phyloP scores from a whole-genome alignment of 345 rosid species.

The Heritiera fomes region DNA sequence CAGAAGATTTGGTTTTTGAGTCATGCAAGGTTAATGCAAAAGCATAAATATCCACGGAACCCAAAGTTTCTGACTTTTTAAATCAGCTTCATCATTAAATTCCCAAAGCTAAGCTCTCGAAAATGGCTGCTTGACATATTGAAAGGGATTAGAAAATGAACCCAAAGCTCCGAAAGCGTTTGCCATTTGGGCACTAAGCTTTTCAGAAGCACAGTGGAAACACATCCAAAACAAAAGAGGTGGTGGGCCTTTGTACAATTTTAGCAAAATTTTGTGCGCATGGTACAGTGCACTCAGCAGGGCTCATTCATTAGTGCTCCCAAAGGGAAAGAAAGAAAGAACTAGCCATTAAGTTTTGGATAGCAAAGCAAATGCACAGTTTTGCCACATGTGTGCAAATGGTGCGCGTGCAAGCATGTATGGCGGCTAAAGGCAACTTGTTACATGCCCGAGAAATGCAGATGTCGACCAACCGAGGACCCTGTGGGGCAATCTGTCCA shows the following conservation, averaged over 20 bases:
- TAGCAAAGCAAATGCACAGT: not conserved
- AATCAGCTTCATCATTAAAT: not conserved
- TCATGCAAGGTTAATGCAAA: not conserved
- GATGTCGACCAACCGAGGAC: constrained; percentile 32
- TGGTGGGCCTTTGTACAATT: constrained; percentile 44
- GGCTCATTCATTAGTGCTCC: constrained; percentile 33
- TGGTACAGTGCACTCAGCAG: constrained; percentile 80
- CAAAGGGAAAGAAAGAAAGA: not conserved
- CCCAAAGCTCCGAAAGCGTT: constrained; percentile 4
- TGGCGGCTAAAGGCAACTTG: constrained; percentile 61
- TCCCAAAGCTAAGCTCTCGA: not conserved
- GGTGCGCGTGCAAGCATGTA: constrained; percentile 55
- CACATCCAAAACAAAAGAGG: constrained; percentile 25
- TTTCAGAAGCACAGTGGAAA: not conserved
- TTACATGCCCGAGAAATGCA: constrained; percentile 29
- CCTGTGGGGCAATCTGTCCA: constrained; percentile 52
- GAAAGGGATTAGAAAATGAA: constrained; percentile 24
- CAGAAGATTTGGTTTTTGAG: not conserved
- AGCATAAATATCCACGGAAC: constrained; percentile 6
- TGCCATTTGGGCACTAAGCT: not conserved
- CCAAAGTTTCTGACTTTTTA: not conserved
- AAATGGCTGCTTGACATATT: constrained; percentile 3
- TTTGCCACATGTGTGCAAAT: constrained; percentile 41
- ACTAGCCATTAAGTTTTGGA: not conserved
- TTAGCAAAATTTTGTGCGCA: constrained; percentile 53